Evolutionary conservation across 2,329 filamentous ascomycete species (phyloP), one percentile per base, ranked within the genome.

Genomic region (Aureobasidium sp.): DNA sequence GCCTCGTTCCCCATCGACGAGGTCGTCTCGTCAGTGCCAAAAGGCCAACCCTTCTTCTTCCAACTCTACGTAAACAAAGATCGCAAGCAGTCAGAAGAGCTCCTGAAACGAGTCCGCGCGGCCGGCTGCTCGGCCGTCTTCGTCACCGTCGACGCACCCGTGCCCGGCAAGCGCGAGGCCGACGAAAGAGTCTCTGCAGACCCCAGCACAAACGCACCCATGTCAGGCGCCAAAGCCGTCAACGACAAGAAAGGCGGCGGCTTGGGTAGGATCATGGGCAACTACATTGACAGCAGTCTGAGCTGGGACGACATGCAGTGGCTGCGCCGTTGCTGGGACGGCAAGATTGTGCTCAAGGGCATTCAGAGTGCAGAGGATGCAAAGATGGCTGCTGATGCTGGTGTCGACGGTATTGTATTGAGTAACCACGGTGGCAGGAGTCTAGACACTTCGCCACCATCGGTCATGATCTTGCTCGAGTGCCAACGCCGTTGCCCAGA

Each of bases 11-110:
- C 71, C 15, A 64, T 73, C 34, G 67, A 67, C 25, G 70, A 73
- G 59, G 71, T 74, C 55, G 65, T 72, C 15, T 44, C 64, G 6
- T 64, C 65, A 12, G 66, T 69, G 12, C 34, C 41, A n/a, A 44
- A 53, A 14, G 48, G 48, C 29, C 71, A 71, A 57, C 71, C 72
- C 7, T 72, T 80, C 61, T 84, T 85, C 75, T 85, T 85, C 68
- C 84, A 87, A 69, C 75, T 87, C 6, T 87, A 87, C 67, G 82
- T 86, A 56, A 80, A 86, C 70, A 81, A 81, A 66, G 76, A 84
- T 64, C 76, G 82, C 0, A 61, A 69, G 9, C 81, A 82, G 62
- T 82, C 82, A 17, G 79, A 80, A 64, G 72, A 73, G 1, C 71
- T 86, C 1, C 70, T 87, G 2, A 70, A 68, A 12, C 70, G 78